phyloP scores from a whole-genome alignment of 2,329 filamentous ascomycete species.

The Uncinocarpus reesii region DNA sequence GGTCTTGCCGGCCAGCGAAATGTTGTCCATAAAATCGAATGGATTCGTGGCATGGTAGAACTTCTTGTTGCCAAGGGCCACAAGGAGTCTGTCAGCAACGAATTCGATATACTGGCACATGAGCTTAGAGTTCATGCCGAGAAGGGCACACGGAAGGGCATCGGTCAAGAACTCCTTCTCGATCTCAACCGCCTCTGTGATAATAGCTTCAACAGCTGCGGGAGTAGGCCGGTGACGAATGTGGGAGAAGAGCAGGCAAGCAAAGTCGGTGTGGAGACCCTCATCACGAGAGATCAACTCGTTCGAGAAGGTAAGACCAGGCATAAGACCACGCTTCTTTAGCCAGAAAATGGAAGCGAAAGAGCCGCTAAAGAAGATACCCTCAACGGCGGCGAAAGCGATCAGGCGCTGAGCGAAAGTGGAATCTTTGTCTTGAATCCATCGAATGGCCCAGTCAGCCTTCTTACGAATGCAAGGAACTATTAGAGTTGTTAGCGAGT shows the following conservation, averaged over 20 bases:
- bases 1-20: constrained; percentile 96
- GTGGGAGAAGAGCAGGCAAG: constrained; percentile 95
- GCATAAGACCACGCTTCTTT: constrained; percentile 99
- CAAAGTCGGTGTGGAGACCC: constrained; percentile 98
- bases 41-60: constrained; percentile 87
- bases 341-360: constrained; percentile 99
- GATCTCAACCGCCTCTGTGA: constrained; percentile 84
- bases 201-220: constrained; percentile 72
- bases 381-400: constrained; percentile 94
- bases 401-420: constrained; percentile 93
- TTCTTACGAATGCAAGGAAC: constrained; percentile 97
- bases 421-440: constrained; percentile 88
- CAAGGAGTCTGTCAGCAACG: constrained; percentile 85
- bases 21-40: constrained; percentile 99
- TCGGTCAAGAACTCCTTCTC: constrained; percentile 98
- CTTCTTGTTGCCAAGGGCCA: constrained; percentile 90
- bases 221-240: constrained; percentile 82
- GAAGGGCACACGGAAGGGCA: constrained; percentile 79
- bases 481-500: constrained; percentile 30
- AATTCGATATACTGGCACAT: constrained; percentile 99
- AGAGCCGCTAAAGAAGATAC: constrained; percentile 98
- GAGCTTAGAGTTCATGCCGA: constrained; percentile 92
- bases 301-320: constrained; percentile 97
- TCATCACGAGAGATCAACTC: constrained; percentile 99
- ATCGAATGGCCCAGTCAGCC: constrained; percentile 92